Conservation (phyloP, 768 basidiomycete genomes). For the Butyriboletus loyo region DNA sequence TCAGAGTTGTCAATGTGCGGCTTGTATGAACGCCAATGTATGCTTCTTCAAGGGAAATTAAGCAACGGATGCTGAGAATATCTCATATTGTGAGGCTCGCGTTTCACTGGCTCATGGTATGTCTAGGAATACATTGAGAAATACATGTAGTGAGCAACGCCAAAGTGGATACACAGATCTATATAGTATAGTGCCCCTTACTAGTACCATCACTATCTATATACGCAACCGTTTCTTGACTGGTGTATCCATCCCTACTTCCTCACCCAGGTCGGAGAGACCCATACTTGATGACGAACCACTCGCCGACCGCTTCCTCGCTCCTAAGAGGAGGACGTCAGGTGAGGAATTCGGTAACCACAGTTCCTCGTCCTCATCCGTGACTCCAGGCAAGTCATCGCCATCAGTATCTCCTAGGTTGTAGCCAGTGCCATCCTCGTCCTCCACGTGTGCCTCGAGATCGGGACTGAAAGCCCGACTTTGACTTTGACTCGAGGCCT, state of each 20-base stretch:
- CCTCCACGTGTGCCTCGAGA: not conserved
- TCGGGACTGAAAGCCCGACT: slow-evolving; percentile 2
- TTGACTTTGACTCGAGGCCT: slow-evolving; percentile 8
- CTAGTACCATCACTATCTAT: slow-evolving; percentile 1
- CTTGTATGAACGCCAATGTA: not conserved
- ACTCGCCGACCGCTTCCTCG: slow-evolving; percentile 25
- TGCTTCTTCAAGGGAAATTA: not conserved
- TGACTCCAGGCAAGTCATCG: slow-evolving; percentile 3
- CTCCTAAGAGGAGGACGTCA: slow-evolving; percentile 35
- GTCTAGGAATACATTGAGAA: not conserved
- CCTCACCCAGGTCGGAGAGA: slow-evolving; percentile 16
- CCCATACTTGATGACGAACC: slow-evolving; percentile 26
- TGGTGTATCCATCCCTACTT: slow-evolving; percentile 16
- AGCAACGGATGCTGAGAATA: not conserved
- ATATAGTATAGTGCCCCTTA: not conserved
- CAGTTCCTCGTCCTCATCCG: slow-evolving; percentile 39
- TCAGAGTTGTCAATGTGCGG: not conserved
- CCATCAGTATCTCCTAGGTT: not conserved
- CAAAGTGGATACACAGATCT: slow-evolving; percentile 2
- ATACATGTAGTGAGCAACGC: not conserved
- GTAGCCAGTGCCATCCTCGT: not conserved
- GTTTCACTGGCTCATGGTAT: too few species aligned
- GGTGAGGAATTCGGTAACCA: slow-evolving; percentile 42
- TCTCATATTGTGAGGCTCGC: not conserved
- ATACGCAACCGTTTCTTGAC: slow-evolving; percentile 26